Evolutionary conservation across 768 basidiomycete genomes (phyloP).

Genomic region (Leccinum arenicola): DNA sequence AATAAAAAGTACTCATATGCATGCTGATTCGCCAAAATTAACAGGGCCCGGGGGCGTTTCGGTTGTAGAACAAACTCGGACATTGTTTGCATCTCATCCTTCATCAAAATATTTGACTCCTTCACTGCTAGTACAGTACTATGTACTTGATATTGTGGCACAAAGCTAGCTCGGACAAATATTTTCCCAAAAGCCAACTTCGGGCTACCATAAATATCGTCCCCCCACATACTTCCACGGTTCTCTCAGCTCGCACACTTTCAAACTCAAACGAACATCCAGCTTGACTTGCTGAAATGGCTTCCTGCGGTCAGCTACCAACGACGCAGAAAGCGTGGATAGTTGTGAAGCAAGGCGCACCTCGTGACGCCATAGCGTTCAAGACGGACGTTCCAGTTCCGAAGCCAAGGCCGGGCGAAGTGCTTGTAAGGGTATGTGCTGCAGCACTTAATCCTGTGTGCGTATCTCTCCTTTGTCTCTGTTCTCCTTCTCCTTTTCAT

Average conservation of each 20-base stretch:
- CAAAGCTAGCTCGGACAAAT: background rate
- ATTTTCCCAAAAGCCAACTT: background rate
- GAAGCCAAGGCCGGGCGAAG: constrained; percentile 36
- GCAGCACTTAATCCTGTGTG: constrained; percentile 71
- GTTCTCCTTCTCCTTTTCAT: background rate
- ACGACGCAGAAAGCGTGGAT: constrained; percentile 32
- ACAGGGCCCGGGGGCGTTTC: too few species aligned
- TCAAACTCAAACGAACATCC: background rate
- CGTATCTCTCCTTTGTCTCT: constrained; percentile 15
- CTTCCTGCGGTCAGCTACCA: constrained; percentile 11
- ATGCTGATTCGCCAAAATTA: too few species aligned
- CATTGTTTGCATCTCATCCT: too few species aligned
- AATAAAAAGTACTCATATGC: too few species aligned
- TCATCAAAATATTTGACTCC: too few species aligned
- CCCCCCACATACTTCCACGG: background rate
- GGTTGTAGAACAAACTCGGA: too few species aligned
- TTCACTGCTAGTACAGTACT: too few species aligned
- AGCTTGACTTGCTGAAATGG: constrained; percentile 4
- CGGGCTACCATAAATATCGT: background rate
- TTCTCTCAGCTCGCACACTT: background rate
- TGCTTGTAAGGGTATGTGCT: constrained; percentile 51
- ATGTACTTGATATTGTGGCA: too few species aligned
- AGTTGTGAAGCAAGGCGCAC: constrained; percentile 28
- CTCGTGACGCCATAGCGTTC: constrained; percentile 29
- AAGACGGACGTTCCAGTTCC: constrained; percentile 30